Base-by-base conservation (phyloP, 2,329 filamentous ascomycete species). In the Cladobotryum mycophilum region DNA sequence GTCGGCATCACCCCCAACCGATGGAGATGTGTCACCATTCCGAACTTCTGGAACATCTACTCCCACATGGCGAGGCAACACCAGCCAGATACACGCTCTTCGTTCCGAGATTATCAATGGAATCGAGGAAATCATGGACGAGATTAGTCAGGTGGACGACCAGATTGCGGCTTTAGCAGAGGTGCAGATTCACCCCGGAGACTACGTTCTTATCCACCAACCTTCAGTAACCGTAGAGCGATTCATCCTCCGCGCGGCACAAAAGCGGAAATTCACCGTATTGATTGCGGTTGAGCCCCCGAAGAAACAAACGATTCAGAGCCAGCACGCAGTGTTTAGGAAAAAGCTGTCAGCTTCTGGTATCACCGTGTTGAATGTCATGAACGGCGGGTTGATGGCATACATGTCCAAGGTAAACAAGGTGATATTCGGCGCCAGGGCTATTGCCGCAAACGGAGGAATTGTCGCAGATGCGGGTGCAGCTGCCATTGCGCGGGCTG, bases 321-420 rank as follows among this genome's bases (percentile, higher is more conserved):
- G 64, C 42, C 73, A 66, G 35, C 74, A 76, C 50, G 70, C 74
- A 8, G 70, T 78, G 44, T 80, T 96, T 69, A 81, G 83, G 43
- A 95, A 93, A 68, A 84, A 89, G 44, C 77, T 97, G 53, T 83
- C 81, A 4, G 80, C 84, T 1, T 81, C 85, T 35, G 91, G 91
- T 22, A 87, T 95, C 49, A 86, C 82, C 1, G 86, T 95, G 40
- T 87, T 96, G 59, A 80, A 88, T 53, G 84, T 97, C 49, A 84
- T 89, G 41, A 91, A 95, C 67, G 86, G 84, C 7, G 88, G 89
- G 9, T 80, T 95, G 48, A 95, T 91, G 72, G 90, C 91, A 1
- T 88, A 97, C 61, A 97, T 99, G 88, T 88, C 91, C 8, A 84
- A 87, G 53, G 89, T 96, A 60, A 95, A 92, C 76, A 96, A 96